phyloP scores from a whole-genome alignment of 192 early-diverging fungal species.

The Coemansia guatemalensis region DNA sequence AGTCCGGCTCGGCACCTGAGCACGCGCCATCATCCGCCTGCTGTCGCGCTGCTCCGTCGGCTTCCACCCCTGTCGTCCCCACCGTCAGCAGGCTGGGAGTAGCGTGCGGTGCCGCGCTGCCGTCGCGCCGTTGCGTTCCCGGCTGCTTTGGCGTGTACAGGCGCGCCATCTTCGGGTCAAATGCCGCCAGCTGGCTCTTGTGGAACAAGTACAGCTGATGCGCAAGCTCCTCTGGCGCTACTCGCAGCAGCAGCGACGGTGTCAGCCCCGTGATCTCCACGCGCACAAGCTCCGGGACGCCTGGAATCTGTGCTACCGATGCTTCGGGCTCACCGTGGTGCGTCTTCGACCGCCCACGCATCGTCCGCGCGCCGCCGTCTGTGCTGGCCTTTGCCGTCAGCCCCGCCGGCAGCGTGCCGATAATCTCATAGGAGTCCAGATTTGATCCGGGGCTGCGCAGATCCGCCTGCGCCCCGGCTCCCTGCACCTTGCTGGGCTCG shows the following conservation, averaged over 20 bases:
- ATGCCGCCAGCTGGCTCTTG: conserved; percentile 35
- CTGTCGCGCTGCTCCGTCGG: too few species aligned
- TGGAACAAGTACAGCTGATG: conserved; percentile 72
- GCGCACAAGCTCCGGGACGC: conserved; percentile 49
- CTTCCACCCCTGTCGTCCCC: background rate
- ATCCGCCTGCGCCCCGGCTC: background rate
- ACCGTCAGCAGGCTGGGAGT: conserved; percentile 34
- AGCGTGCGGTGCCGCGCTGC: conserved; percentile 8
- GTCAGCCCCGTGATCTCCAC: conserved; percentile 62
- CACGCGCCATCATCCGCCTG: background rate
- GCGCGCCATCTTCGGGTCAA: conserved; percentile 39
- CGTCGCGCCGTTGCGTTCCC: background rate
- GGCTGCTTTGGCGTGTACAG: conserved; percentile 34
- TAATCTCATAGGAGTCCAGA: conserved; percentile 35
- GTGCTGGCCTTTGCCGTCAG: conserved; percentile 4
- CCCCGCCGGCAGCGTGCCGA: conserved; percentile 10
- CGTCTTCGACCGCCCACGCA: conserved; percentile 43
- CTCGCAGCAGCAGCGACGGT: conserved; percentile 60
- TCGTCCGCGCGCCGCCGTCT: conserved; percentile 14
- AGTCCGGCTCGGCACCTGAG: conserved; percentile 2
- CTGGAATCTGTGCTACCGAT: conserved; percentile 41
- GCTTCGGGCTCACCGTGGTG: conserved; percentile 41
- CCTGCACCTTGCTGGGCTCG: conserved; percentile 10
- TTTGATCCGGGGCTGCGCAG: conserved; percentile 11
- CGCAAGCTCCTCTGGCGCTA: conserved; percentile 62